Conservation (phyloP, 1,284 basidiomycete species). For the Trichosporon ovoides region DNA sequence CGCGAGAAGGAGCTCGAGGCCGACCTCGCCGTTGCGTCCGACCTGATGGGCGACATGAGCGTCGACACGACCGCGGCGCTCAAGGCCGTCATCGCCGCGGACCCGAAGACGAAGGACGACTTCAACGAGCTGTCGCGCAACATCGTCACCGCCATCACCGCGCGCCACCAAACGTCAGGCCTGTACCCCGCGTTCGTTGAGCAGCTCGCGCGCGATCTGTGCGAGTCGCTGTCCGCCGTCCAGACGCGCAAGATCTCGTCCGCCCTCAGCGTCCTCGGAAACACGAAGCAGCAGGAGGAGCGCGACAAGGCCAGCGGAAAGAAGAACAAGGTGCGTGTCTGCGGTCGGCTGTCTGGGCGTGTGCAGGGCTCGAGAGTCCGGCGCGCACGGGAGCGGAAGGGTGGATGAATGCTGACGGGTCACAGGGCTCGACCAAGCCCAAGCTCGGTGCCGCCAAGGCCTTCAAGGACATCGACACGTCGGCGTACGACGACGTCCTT, state of each 20-base stretch:
- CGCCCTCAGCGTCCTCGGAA: conserved; percentile 73
- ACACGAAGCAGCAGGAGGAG: conserved; percentile 88
- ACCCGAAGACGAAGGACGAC: conserved; percentile 79
- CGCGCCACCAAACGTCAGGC: conserved; percentile 70
- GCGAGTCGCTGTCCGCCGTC: conserved; percentile 70
- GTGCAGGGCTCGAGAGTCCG: too few species aligned
- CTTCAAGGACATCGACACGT: conserved; percentile 63
- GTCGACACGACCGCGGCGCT: conserved; percentile 45
- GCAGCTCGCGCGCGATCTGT: conserved; percentile 67
- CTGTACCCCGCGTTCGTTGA: conserved; percentile 77
- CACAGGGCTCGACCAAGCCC: conserved; percentile 53
- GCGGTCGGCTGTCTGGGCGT: neutral
- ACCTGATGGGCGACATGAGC: conserved; percentile 66
- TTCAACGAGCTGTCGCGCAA: conserved; percentile 66
- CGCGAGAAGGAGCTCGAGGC: conserved; percentile 73
- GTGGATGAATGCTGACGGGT: conserved; percentile 2
- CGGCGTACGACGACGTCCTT: conserved; percentile 73
- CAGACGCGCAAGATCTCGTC: conserved; percentile 83
- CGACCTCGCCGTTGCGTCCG: conserved; percentile 75
- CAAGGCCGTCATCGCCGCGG: conserved; percentile 62
- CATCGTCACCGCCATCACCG: conserved; percentile 67
- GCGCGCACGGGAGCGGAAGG: neutral
- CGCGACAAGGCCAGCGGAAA: conserved; percentile 78
- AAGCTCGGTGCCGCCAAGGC: conserved; percentile 73
- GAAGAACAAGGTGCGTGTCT: conserved; percentile 57